phyloP scores from a whole-genome alignment of 2,329 filamentous ascomycete species.

The Drechslera avenae region DNA sequence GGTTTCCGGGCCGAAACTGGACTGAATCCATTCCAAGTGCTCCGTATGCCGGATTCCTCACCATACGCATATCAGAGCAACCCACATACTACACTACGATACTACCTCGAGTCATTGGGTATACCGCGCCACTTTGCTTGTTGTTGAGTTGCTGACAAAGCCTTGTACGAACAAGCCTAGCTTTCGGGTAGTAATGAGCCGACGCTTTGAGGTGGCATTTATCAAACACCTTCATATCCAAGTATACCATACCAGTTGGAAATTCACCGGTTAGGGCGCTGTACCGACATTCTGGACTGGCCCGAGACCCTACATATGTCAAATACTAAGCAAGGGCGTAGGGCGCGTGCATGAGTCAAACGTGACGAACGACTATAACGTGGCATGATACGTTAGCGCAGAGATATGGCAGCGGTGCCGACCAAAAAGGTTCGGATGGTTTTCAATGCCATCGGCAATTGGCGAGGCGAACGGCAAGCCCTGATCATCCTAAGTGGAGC shows the following conservation, averaged over 20 bases:
- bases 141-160: no score
- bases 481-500: constrained; percentile 15
- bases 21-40: neutral
- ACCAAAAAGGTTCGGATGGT: neutral
- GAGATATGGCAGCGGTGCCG: neutral
- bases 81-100: constrained; percentile 1
- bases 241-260: no score
- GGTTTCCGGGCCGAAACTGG: neutral
- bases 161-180: no score
- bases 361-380: neutral
- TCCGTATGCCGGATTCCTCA: neutral
- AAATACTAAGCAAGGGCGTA: no score
- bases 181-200: no score
- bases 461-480: constrained; percentile 9
- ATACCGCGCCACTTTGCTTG: neutral
- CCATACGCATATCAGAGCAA: neutral
- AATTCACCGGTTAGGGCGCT: no score
- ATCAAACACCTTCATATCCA: no score
- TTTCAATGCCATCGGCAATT: constrained; percentile 10
- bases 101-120: constrained; percentile 2
- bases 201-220: no score
- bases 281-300: no score
- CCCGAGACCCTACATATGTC: no score
- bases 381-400: neutral
- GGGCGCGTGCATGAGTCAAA: no score